phyloP scores from a whole-genome alignment of 2,329 filamentous ascomycete genomes.

The Ophiosphaerella herpotricha region DNA sequence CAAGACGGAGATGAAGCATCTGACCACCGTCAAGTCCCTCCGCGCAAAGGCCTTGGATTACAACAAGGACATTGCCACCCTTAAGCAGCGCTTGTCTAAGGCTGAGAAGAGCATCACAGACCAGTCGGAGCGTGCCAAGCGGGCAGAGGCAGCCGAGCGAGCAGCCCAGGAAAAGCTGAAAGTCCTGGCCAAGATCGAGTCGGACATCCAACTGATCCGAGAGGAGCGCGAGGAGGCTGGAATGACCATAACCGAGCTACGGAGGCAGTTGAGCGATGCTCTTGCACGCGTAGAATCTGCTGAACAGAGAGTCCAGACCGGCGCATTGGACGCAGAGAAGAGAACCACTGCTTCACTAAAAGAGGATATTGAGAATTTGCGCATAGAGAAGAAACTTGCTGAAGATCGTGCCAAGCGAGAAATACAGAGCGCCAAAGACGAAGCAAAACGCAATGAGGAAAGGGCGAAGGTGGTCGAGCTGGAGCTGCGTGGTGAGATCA shows the following conservation, averaged over 20 bases:
- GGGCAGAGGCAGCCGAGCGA: slow-evolving; percentile 64
- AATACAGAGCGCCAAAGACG: slow-evolving; percentile 72
- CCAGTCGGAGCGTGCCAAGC: slow-evolving; percentile 63
- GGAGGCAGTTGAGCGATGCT: slow-evolving; percentile 70
- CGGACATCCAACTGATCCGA: slow-evolving; percentile 65
- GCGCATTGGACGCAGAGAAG: slow-evolving; percentile 70
- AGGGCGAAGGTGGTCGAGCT: slow-evolving; percentile 69
- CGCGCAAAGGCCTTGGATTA: slow-evolving; percentile 58
- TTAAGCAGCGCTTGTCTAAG: slow-evolving; percentile 65
- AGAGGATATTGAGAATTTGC: slow-evolving; percentile 66
- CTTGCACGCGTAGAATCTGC: slow-evolving; percentile 68
- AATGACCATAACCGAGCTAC: slow-evolving; percentile 69
- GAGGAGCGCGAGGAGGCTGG: slow-evolving; percentile 68
- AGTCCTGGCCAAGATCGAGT: slow-evolving; percentile 56
- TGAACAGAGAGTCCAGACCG: slow-evolving; percentile 68
- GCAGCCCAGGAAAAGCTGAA: slow-evolving; percentile 60
- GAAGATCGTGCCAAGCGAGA: slow-evolving; percentile 73
- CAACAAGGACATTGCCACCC: slow-evolving; percentile 55
- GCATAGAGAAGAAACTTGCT: slow-evolving; percentile 76
- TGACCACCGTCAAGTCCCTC: slow-evolving; percentile 81
- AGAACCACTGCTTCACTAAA: slow-evolving; percentile 60
- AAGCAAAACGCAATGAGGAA: slow-evolving; percentile 73
- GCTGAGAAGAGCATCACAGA: slow-evolving; percentile 68
- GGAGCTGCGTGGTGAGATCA: slow-evolving; percentile 79
- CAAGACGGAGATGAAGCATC: slow-evolving; percentile 81